Evolutionary conservation across 805 yeast species (phyloP).

Genomic region (Candida dendrica): DNA sequence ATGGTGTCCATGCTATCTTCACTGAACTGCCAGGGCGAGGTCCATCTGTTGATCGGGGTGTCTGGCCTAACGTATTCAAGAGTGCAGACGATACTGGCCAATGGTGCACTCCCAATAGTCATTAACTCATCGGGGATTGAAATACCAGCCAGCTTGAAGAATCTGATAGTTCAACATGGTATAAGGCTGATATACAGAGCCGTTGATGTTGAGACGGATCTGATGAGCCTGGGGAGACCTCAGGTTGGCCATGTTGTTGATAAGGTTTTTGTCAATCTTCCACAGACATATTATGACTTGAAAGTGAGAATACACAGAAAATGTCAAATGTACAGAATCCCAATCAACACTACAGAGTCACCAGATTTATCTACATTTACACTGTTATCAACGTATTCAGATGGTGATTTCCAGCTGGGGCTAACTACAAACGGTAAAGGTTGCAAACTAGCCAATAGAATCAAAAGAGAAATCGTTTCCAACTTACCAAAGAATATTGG

Average conservation of each 20-base stretch:
- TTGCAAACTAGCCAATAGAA: constrained; percentile 74
- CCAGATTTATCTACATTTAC: constrained; percentile 72
- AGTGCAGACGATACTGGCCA: constrained; percentile 36
- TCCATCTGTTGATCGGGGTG: constrained; percentile 51
- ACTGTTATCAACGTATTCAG: constrained; percentile 58
- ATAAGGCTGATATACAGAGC: constrained; percentile 24
- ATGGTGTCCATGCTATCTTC: constrained; percentile 9
- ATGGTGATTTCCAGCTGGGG: constrained; percentile 75
- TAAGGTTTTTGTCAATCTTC: constrained; percentile 59
- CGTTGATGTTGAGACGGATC: constrained; percentile 33
- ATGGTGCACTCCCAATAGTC: constrained; percentile 52
- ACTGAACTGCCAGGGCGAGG: constrained; percentile 39
- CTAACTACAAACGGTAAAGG: constrained; percentile 86
- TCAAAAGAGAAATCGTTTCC: constrained; percentile 65
- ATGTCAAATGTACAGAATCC: constrained; percentile 64
- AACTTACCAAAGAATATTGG: constrained; percentile 66
- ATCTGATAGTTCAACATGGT: constrained; percentile 19
- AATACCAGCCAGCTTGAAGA: constrained; percentile 21
- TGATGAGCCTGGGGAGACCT: constrained; percentile 51
- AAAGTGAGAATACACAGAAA: constrained; percentile 36
- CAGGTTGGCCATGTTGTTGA: constrained; percentile 65
- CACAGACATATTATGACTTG: constrained; percentile 20
- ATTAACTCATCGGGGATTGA: constrained; percentile 24
- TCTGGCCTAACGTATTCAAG: constrained; percentile 40
- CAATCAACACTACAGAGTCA: constrained; percentile 72